phyloP scores from a whole-genome alignment of 2,329 filamentous ascomycete genomes.

The Fonsecaea nubica region DNA sequence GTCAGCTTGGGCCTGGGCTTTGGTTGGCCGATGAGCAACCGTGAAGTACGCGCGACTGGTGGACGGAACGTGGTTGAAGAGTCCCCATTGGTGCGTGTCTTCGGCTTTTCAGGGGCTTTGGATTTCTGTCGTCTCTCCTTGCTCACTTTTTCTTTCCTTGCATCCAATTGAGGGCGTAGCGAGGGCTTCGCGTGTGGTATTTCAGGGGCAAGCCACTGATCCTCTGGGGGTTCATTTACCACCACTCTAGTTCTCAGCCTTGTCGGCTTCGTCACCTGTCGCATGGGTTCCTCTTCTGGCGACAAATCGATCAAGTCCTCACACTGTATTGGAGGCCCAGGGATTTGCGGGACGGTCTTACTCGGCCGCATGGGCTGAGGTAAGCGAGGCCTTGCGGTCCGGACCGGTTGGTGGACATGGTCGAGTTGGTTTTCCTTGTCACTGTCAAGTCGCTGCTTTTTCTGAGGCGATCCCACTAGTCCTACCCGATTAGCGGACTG shows the following conservation, averaged over 20 bases:
- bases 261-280: neutral
- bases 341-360: slow-evolving; percentile 10
- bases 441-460: slow-evolving; percentile 44
- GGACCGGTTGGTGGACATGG: neutral
- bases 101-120: neutral
- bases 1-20: slow-evolving; percentile 25
- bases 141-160: neutral
- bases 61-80: neutral
- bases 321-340: slow-evolving; percentile 14
- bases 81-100: neutral
- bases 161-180: neutral
- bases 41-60: slow-evolving; percentile 11
- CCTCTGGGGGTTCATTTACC: neutral
- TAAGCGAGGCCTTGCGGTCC: slow-evolving; percentile 17
- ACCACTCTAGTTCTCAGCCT: neutral
- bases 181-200: neutral
- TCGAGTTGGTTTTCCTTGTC: slow-evolving; percentile 29
- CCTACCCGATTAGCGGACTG: slow-evolving; percentile 41
- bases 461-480: slow-evolving; percentile 42
- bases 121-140: slow-evolving; percentile 2
- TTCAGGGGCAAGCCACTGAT: slow-evolving; percentile 3
- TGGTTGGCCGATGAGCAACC: slow-evolving; percentile 26
- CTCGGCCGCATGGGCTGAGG: slow-evolving; percentile 22
- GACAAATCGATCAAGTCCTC: slow-evolving; percentile 34
- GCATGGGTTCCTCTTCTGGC: slow-evolving; percentile 32